Evolutionary conservation across 83 land plant genomes (phyloP).

Genomic region (Isoetes engelmannii): DNA sequence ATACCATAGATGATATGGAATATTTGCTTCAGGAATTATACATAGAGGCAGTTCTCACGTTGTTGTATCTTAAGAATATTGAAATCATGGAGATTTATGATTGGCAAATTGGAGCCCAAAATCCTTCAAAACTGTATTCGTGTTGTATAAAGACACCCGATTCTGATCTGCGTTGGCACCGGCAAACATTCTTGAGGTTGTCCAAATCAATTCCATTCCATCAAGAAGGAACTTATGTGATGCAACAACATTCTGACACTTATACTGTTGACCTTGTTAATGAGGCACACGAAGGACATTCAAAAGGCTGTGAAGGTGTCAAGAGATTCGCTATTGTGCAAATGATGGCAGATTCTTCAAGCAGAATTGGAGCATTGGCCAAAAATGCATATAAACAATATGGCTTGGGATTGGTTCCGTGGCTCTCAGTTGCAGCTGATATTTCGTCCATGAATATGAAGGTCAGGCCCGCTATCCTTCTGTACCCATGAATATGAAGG

Average conservation of each 20-base stretch:
- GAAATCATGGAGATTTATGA: conserved; percentile 63
- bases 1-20: conserved; percentile 56
- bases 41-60: conserved; percentile 54
- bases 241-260: conserved; percentile 35
- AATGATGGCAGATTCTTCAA: conserved; percentile 59
- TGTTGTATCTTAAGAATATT: conserved; percentile 80
- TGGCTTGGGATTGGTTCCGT: conserved; percentile 77
- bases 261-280: conserved; percentile 53
- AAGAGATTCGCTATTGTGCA: conserved; percentile 64
- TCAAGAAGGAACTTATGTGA: too few relatives aligned
- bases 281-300: conserved; percentile 31
- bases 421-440: conserved; percentile 92
- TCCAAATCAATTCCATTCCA: conserved; percentile 31
- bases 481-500: conserved; percentile 31
- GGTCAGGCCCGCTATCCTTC: conserved; percentile 25
- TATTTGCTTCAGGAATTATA: conserved; percentile 60
- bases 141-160: conserved; percentile 39
- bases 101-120: conserved; percentile 47
- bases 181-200: conserved; percentile 59
- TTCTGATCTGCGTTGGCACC: conserved; percentile 56
- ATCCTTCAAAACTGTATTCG: conserved; percentile 61
- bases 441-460: conserved; percentile 37
- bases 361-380: conserved; percentile 68
- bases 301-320: conserved; percentile 17
- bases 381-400: conserved; percentile 60